phyloP scores from a whole-genome alignment of 345 rosid genomes.

The Abelmoschus esculentus region DNA sequence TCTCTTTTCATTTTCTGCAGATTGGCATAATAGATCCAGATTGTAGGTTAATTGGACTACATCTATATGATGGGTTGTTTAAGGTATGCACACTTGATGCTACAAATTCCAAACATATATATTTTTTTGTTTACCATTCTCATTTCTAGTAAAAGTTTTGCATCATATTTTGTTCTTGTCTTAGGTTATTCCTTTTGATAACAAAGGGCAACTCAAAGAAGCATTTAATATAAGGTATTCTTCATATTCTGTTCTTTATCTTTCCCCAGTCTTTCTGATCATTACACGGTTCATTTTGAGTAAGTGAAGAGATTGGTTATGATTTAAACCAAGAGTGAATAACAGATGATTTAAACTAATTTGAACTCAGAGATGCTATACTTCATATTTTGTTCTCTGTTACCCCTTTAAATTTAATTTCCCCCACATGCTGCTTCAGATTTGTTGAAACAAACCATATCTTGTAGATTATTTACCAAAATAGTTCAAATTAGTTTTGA shows the following conservation, averaged over 20 bases:
- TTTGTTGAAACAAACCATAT: background rate
- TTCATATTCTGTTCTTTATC: background rate
- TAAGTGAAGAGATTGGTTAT: background rate
- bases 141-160: background rate
- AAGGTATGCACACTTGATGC: constrained; percentile 41
- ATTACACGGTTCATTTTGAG: background rate
- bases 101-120: background rate
- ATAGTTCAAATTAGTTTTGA: background rate
- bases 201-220: constrained; percentile 89
- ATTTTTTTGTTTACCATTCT: background rate
- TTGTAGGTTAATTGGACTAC: constrained; percentile 90
- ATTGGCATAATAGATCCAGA: constrained; percentile 97
- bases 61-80: constrained; percentile 89
- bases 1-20: constrained; percentile 30
- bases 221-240: constrained; percentile 82
- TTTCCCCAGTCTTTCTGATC: background rate
- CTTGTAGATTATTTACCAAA: background rate
- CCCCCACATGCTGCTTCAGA: background rate
- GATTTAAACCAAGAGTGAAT: constrained; percentile 33
- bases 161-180: constrained; percentile 5
- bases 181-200: constrained; percentile 91
- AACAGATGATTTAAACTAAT: background rate
- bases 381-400: no score
- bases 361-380: no score
- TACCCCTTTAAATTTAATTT: background rate